Base-by-base conservation (phyloP, 176 grass and related monocot genomes). In the Carex cristatella region DNA sequence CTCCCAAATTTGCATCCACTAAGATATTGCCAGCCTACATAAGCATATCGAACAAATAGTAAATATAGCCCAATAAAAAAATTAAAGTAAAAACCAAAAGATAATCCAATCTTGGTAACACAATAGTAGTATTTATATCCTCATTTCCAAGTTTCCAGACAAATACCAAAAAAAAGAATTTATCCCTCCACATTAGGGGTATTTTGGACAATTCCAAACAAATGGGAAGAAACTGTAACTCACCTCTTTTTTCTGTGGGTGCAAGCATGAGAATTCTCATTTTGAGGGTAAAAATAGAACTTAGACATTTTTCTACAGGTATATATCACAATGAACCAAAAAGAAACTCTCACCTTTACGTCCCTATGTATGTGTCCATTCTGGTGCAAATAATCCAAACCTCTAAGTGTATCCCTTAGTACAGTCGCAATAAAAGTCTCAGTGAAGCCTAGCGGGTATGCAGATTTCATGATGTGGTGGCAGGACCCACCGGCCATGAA, bases 401-500 rank as follows among this genome's bases (percentile, higher is more conserved):
- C 95, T 83, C 88, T 90, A 3, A 98, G 48, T 0, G 88, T 87
- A 65, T 95, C 95, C 0, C 89, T 87, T 35, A 98, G 68, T 38
- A 98, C 89, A 65, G 88, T 95, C 6, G 95, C 95, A 81, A 93
- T 98, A 79, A 98, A 86, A 53, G 56, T 57, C 85, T 98, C 95
- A 1, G 87, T 75, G 28, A 98, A 95, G 7, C 95, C 95, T 86
- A 91, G 86, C 0, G 95, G 93, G 46, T 86, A 98, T 0, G 86
- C 89, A 8, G 91, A 95, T 79, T 93, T 98, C 93, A 98, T 90
- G 35, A 98, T 80, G 84, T 98, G 93, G 66, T 86, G 92, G 84
- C 93, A 95, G 28, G 95, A 98, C 3, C 95, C 95, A 18, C 93
- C 95, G 1, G 91, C 89, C 95, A 98, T 98, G 71, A 94, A 98